Evolutionary conservation across 257 asterid species (phyloP), one percentile per base, ranked within the genome.

Genomic region (Solanum megistacrolobum): DNA sequence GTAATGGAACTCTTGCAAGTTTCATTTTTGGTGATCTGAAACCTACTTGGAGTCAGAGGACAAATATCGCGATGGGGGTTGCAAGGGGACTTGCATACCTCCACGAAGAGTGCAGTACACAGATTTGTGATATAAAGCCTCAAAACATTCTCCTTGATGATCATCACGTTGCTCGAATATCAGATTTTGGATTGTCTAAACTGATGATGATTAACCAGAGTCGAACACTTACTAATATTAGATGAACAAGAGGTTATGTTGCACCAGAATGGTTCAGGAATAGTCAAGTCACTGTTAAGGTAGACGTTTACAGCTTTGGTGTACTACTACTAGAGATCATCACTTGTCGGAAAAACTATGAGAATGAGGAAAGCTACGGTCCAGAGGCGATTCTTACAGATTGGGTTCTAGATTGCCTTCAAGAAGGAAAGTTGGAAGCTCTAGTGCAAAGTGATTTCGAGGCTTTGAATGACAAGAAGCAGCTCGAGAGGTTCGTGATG

Each of bases 101-200:
- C 12, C 97, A 94, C 20, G 95, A 94, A 78, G 94, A 94, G 18
- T 94, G 97, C 69, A 89, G 87, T 88, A 84, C 91, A 0, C 93
- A 93, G 5, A 93, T 94, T 32, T 93, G 97, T 11, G 97, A 94
- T 65, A 91, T 92, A 60, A 92, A 92, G 79, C 92, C 93, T 89
- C 94, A 90, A 3, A 92, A 92, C 21, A 90, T 92, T 31, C 93
- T 91, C 84, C 93, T 92, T 1, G 92, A 92, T 13, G 93, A 92
- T 0, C 12, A 87, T 18, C 84, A 87, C 52, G 60, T 72, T 25
- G 87, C 91, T 10, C 88, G 89, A 12, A 91, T 92, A 27, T 91
- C 90, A 4, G 93, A 92, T 87, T 91, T 92, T 12, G 93, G 93
- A 32, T 83, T 92, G 85, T 91, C 93, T 11, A 92, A 92, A 79